Evolutionary conservation across 1,284 basidiomycete genomes (phyloP), one percentile per base, ranked within the genome.

Genomic region (Tilletia setariae): DNA sequence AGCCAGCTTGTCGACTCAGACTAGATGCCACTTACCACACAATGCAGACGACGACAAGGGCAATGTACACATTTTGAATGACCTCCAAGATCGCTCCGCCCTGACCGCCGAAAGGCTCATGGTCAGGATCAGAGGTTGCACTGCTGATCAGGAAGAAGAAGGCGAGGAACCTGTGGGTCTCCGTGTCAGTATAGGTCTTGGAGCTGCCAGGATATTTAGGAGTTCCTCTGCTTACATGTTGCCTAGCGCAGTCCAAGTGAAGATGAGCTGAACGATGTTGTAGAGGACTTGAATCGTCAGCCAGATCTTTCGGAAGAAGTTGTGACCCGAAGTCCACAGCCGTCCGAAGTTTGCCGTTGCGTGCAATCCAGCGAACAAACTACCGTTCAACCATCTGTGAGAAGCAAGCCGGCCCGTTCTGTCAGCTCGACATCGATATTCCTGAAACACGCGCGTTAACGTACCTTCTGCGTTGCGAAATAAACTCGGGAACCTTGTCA

Each of bases 251-350:
- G 89, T 91, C 90, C 90, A 91, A n/a, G 90, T 90, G 83, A 93
- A 92, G 70, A 92, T 66, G 28, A 92, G 73, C 51, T 68, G 49
- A 43, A 46, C 25, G 32, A 69, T 21, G 30, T 51, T 49, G 44
- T 61, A 64, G 70, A 68, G n/a, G 63, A 86, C 74, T 91, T 90
- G 72, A 61, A 90, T 86, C 84, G 89, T 89, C n/a, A 94, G 86
- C 66, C 89, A 76, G 70, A 93, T 86, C 85, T 91, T 94, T 71
- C 93, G 87, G 85, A 94, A 88, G 83, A 92, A 89, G 76, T 87
- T 87, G 81, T 95, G 93, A 1, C 93, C 93, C n/a, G 91, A 92
- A 0, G 90, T 89, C 90, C 91, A 93, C 73, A 95, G 91, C 67
- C 88, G 87, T 84, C 87, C 92, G 85, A 89, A 92, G 84, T 90